Base-by-base conservation (phyloP, 306 rosid genomes). In the Vigna trinervia region DNA sequence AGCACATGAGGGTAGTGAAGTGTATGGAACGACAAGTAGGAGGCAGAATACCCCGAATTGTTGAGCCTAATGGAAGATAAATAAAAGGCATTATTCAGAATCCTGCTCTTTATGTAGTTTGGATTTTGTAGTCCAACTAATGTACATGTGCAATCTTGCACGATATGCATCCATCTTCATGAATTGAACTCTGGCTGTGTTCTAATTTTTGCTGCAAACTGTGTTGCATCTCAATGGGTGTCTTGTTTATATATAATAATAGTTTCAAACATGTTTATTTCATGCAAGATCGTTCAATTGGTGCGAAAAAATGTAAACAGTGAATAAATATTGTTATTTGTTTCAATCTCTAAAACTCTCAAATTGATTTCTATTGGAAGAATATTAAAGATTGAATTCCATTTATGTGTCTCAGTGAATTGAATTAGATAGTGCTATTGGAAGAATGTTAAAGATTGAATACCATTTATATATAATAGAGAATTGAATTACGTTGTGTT, bases 1-100 rank as follows among this genome's bases (percentile, higher is more conserved):
- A 90, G 79, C 98, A 92, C 89, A 89, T 7, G 11, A 84, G 78
- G 88, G 92, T 86, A 89, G 14, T 94, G 32, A 96, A 92, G 81
- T 87, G 90, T 86, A 89, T 94, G 50, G 96, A 92, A 78, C 98
- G 89, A 75, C 98, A 91, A 72, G 67, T 81, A 83, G 96, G 96
- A 4, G 80, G 94, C 86, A 83, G 90, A 64, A 47, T 45, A 62
- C 13, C 88, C 15, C 75, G 87, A 90, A 82, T 74, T 73, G 68
- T 79, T 30, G 96, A 93, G 71, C 76, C 88, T 34, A 90, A 79
- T 85, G 91, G 86, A 63, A 89, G 96, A 73, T 90, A 13, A 65
- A 38, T 90, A 17, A 54, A 64, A 64, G 48, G 53, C 9, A 56
- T 64, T 32, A 52, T 20, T 61, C 78, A 20, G 38, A 32, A 43